These are phyloP conservation scores for Didymella glomerata DNA, from an alignment of 2,329 filamentous ascomycete genomes.

Conservation along the genomic window DNA sequence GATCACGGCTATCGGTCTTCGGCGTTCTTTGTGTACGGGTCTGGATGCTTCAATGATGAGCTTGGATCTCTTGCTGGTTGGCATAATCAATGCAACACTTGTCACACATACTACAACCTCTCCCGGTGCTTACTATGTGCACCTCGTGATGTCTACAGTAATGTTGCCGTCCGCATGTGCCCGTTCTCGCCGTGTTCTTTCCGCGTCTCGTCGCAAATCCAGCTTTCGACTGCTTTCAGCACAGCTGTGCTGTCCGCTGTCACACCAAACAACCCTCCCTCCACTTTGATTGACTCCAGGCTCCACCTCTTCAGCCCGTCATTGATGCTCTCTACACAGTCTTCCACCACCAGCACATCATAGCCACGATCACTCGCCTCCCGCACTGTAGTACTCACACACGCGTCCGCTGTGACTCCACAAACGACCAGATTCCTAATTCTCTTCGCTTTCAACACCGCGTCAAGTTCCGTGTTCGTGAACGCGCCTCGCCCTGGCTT, in stretches of 20 bases:
- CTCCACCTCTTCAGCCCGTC: slow-evolving; percentile 43
- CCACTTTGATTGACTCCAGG: slow-evolving; percentile 38
- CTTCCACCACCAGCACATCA: slow-evolving; percentile 62
- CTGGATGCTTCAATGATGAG: slow-evolving; percentile 40
- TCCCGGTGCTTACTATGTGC: background rate
- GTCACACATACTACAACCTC: background rate
- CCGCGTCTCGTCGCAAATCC: slow-evolving; percentile 19
- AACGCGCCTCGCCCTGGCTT: slow-evolving; percentile 65
- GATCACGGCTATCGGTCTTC: slow-evolving; percentile 41
- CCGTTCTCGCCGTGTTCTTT: background rate
- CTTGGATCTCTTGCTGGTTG: slow-evolving; percentile 30
- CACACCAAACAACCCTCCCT: slow-evolving; percentile 44
- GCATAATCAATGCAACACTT: slow-evolving; percentile 43
- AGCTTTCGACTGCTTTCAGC: slow-evolving; percentile 36
- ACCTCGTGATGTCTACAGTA: background rate
- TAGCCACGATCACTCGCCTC: slow-evolving; percentile 65
- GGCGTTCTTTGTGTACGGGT: slow-evolving; percentile 43
- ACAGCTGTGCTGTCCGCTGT: slow-evolving; percentile 34
- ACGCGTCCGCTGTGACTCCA: slow-evolving; percentile 66
- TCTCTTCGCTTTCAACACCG: slow-evolving; percentile 59
- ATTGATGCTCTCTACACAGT: slow-evolving; percentile 52
- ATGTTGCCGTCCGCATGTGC: background rate
- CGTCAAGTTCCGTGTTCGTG: slow-evolving; percentile 63
- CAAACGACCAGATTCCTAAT: slow-evolving; percentile 62
- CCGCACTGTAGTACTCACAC: slow-evolving; percentile 63